phyloP scores from a whole-genome alignment of 805 yeast genomes.

The Candida vartiovaarae region DNA sequence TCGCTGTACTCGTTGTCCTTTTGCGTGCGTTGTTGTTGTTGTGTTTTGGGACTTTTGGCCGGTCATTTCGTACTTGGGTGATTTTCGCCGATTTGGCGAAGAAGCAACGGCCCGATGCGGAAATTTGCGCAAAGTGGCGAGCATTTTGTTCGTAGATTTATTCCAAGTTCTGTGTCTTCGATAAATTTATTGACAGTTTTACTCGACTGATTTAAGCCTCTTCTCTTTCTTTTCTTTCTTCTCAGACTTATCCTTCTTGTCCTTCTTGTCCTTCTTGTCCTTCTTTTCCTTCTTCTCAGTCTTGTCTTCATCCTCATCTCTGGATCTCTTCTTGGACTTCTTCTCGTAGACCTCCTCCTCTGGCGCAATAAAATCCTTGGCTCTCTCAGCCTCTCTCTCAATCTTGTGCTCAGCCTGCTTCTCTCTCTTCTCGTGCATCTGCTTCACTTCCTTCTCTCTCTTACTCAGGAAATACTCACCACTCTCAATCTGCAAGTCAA shows the following conservation, averaged over 20 bases:
- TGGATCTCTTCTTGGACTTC: constrained; percentile 23
- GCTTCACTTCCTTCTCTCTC: constrained; percentile 67
- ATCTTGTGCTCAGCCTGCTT: constrained; percentile 67
- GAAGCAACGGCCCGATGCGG: no score
- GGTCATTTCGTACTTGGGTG: no score
- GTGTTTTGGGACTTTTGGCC: no score
- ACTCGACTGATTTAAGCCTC: constrained; percentile 18
- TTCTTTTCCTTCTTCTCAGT: constrained; percentile 23
- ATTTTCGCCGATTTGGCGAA: no score
- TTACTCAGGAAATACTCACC: constrained; percentile 96
- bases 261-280: constrained; percentile 21
- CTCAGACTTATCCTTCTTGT: constrained; percentile 13
- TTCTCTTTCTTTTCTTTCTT: constrained; percentile 26
- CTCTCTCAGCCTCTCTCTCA: constrained; percentile 60
- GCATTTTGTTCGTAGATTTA: no score
- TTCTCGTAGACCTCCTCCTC: constrained; percentile 55
- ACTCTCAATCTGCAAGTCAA: constrained; percentile 94
- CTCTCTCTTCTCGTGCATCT: constrained; percentile 68
- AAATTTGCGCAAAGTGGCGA: no score
- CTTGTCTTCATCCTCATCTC: constrained; percentile 24
- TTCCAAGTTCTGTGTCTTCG: no score
- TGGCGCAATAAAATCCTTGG: constrained; percentile 80
- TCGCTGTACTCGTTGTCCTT: no score
- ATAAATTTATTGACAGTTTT: no score
- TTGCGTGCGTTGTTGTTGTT: no score